Evolutionary conservation across 306 rosid species (phyloP), one percentile per base, ranked within the genome.

Genomic region (Cicer cuneatum): DNA sequence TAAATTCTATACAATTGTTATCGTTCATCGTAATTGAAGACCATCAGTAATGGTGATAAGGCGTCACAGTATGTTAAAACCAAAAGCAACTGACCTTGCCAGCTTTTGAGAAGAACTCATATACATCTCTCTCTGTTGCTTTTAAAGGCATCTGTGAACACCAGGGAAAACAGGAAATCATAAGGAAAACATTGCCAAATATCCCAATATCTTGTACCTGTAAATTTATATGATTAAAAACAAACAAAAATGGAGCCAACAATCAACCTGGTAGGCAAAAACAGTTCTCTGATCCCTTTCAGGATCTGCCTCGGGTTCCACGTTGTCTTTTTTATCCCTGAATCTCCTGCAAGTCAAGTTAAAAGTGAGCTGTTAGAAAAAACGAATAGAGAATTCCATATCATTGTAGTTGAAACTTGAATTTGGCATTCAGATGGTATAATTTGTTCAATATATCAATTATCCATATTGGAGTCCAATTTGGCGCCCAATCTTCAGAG

Each of bases 231-330:
- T 33, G 37, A 42, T 45, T 74, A 21, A 16, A 69, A 48, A 56
- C 47, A 29, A 8, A 41, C 3, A 39, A 29, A 7, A 8, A 73
- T 54, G 12, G 42, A 24, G 6, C 7, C 19, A 53, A 39, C 18
- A 68, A 80, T 60, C 52, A 72, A 94, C 99, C 99, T 94, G 99
- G 78, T 92, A 94, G 15, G 99, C 99, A 83, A 94, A 94, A 66
- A 94, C 99, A 80, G 99, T 94, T 78, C 99, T 86, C 86, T 94
- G 99, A 73, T 94, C 99, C 84, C 99, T 92, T 85, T 94, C 99
- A 58, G 98, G 98, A 71, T 94, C 99, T 66, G 99, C 99, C 86
- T 94, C 99, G 4, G 97, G 99, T 87, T 94, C 99, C 72, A 35
- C 85, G 2, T 70, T 83, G 15, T 94, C 99, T 82, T 90, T 92